Base-by-base conservation (phyloP, 768 basidiomycete species). In the Asterophora lycoperdoides region DNA sequence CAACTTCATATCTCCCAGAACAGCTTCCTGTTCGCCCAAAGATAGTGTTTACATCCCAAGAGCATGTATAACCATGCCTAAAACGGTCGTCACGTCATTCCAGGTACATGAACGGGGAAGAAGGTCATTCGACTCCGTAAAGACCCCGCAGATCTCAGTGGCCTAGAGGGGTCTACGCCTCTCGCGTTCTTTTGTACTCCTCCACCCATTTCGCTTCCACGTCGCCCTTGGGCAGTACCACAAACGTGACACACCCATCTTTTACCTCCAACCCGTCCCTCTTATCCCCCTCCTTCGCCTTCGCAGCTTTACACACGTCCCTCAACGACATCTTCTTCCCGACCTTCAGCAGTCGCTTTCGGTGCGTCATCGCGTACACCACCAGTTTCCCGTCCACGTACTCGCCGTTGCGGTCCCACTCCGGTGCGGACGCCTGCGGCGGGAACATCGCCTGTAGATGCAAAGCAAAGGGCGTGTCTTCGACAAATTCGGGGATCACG, bases 401-500 rank as follows among this genome's bases (percentile, higher is more conserved):
- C 65, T 91, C 80, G 4, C 74, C 71, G 32, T 74, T 77, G 43
- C 58, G 59, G 60, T 97, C 94, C 93, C 93, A 96, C 7, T 77
- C 70, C 1, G 89, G 87, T 15, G 76, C 68, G 11, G 79, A 72
- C 1, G 70, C 75, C 47, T 78, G 65, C 8, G 84, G 83, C 0
- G 92, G 90, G 68, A 96, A 94, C 84, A 99, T 94, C 13, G 73
- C 68, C 15, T 74, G 70, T 3, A 97, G 73, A 55, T 93, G 89
- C 34, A 81, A 82, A 7, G 75, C 72, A 64, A 98, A 93, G 2
- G 90, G 78, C 1, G 89, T 85, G 54, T 86, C 80, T 65, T 97
- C 94, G 55, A 82, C 75, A 67, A 95, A 97, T 42, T 84, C 77
- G 11, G 86, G 75, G 55, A 97, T 87, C 49, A 94, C 76, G 66